Conservation (phyloP, 805 yeast species). For the Candida ovalis region DNA sequence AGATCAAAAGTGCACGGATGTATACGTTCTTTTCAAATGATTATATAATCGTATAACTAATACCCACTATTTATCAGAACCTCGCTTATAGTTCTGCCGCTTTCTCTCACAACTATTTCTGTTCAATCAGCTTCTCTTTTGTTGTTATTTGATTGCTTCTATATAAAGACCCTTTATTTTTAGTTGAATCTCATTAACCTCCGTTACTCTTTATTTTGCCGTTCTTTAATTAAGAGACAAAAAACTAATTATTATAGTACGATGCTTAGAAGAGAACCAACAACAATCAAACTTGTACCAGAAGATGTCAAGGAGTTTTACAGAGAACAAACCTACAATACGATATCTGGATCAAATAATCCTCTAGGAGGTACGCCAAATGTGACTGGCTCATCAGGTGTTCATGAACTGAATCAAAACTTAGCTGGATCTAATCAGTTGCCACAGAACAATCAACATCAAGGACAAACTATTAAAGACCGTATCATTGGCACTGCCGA, state of each 20-base stretch:
- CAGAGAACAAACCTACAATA: conserved; percentile 24
- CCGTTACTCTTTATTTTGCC: too few species aligned
- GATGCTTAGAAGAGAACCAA: conserved; percentile 73
- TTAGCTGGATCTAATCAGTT: conserved; percentile 1
- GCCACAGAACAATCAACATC: conserved; percentile 1
- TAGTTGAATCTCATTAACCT: too few species aligned
- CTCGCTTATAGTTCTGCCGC: too few species aligned
- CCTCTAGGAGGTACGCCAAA: neutral
- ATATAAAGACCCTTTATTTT: too few species aligned
- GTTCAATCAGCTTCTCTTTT: too few species aligned
- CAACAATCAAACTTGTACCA: conserved; percentile 60
- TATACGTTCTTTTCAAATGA: too few species aligned
- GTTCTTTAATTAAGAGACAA: too few species aligned
- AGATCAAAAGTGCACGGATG: too few species aligned
- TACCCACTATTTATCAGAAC: too few species aligned
- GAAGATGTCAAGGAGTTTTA: conserved; percentile 52
- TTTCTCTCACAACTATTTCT: too few species aligned
- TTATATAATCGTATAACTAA: too few species aligned
- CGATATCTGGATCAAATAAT: conserved; percentile 11
- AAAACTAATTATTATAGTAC: neutral
- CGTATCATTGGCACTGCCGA: conserved; percentile 17
- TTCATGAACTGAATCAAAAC: conserved; percentile 13
- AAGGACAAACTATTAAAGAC: conserved; percentile 14
- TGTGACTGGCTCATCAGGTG: conserved; percentile 1
- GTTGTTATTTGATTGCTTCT: too few species aligned